Evolutionary conservation across 1,284 basidiomycete genomes (phyloP).

Genomic region (Ceratobasidium sp.): DNA sequence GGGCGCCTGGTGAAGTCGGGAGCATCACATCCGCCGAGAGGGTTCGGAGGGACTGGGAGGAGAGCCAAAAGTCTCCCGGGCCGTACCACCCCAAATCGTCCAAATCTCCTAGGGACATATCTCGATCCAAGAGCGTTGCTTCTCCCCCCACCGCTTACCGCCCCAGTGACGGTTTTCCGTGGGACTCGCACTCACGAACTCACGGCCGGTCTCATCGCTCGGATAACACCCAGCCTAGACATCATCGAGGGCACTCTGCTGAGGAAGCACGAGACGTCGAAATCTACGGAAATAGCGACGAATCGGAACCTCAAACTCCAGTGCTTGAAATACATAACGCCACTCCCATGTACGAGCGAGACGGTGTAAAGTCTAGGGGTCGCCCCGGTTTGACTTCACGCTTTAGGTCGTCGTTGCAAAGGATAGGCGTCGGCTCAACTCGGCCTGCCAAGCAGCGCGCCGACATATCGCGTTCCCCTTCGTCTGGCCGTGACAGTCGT

Average conservation of each 20-base stretch:
- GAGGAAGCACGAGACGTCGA: constrained; percentile 15
- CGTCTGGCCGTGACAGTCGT: constrained; percentile 18
- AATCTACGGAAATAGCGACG: constrained; percentile 27
- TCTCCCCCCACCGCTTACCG: constrained; percentile 28
- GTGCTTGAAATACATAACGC: constrained; percentile 38
- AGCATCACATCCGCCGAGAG: constrained; percentile 35
- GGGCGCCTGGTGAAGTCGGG: constrained; percentile 10
- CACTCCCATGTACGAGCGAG: constrained; percentile 26
- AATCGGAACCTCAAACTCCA: constrained; percentile 17
- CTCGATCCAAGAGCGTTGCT: background rate
- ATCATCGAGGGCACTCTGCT: constrained; percentile 5
- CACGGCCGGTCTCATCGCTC: constrained; percentile 2
- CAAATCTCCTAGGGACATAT: background rate
- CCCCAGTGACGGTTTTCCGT: constrained; percentile 14
- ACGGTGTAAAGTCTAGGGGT: background rate
- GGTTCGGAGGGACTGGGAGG: constrained; percentile 31
- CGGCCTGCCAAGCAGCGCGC: constrained; percentile 28
- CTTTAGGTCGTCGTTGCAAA: constrained; percentile 26
- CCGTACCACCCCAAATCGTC: constrained; percentile 8
- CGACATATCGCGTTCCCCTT: constrained; percentile 36
- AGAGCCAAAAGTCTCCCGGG: constrained; percentile 25
- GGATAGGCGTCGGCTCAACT: constrained; percentile 26
- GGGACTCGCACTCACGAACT: constrained; percentile 1
- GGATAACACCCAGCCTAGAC: constrained; percentile 5
- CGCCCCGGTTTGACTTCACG: constrained; percentile 27